A percentile compares a stretch with the other conserved stretches of the same genome.
phyloP scores from a whole-genome alignment of 2,329 filamentous ascomycete species.

The Trichoderma semiorbis region DNA sequence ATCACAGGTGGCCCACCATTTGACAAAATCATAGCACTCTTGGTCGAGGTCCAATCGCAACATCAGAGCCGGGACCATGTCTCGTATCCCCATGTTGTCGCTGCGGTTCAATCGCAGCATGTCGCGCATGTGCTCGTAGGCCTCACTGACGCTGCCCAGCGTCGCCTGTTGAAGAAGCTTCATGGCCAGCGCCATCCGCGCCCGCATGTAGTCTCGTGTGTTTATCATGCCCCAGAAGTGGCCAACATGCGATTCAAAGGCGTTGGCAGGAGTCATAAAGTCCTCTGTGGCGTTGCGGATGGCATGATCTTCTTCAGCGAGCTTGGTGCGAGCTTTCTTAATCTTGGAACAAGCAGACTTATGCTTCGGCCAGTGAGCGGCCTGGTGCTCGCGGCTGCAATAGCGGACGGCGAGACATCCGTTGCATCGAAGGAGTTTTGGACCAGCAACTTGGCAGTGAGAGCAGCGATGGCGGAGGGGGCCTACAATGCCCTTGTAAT shows the following conservation, averaged over 20 bases:
- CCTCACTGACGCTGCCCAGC: conserved; percentile 26
- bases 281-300: conserved; percentile 33
- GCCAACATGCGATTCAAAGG: conserved; percentile 39
- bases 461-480: not conserved
- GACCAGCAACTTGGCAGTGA: not conserved
- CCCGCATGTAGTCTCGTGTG: conserved; percentile 45
- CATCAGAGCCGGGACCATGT: conserved; percentile 39
- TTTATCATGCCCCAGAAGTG: conserved; percentile 40
- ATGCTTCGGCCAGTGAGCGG: conserved; percentile 35
- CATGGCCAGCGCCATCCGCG: conserved; percentile 25
- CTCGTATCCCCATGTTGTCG: conserved; percentile 44
- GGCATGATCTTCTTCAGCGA: conserved; percentile 36
- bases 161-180: not conserved
- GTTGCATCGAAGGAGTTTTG: conserved; percentile 32
- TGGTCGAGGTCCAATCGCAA: conserved; percentile 48
- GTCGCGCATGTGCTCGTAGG: conserved; percentile 25
- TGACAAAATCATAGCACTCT: conserved; percentile 46
- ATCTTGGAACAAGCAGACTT: conserved; percentile 38
- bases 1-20: conserved; percentile 30
- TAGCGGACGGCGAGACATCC: conserved; percentile 44
- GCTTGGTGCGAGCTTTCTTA: conserved; percentile 28
- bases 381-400: conserved; percentile 45
- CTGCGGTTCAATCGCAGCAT: conserved; percentile 42
- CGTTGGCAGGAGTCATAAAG: conserved; percentile 27
- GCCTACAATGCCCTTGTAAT: not conserved